Evolutionary conservation across 1,284 basidiomycete genomes (phyloP).

Genomic region (Sutorius eximius): DNA sequence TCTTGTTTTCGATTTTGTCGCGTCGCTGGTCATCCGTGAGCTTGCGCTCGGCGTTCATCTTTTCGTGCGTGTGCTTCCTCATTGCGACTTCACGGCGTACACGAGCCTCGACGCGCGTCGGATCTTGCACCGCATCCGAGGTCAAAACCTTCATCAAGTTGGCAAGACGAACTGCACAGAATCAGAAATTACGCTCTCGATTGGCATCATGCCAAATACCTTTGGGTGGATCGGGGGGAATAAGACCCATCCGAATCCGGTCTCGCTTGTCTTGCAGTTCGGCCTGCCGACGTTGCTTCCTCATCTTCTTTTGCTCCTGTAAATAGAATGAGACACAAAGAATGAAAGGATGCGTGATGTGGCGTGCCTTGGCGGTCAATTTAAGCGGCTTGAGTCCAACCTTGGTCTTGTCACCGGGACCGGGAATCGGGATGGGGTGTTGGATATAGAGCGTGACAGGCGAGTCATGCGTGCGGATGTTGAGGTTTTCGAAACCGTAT

Average conservation of each 20-base stretch:
- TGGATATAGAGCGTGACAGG: constrained; percentile 93
- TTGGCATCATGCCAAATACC: constrained; percentile 44
- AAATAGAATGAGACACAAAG: constrained; percentile 13
- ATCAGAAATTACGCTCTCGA: constrained; percentile 12
- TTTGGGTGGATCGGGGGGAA: constrained; percentile 95
- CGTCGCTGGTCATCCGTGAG: constrained; percentile 87
- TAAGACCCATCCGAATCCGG: constrained; percentile 92
- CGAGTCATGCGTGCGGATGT: constrained; percentile 65
- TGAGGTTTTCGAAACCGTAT: constrained; percentile 54
- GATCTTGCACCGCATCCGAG: constrained; percentile 94
- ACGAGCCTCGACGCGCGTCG: constrained; percentile 94
- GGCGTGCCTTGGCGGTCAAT: constrained; percentile 78
- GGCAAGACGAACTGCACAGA: constrained; percentile 75
- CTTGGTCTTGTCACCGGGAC: constrained; percentile 83
- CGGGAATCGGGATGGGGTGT: constrained; percentile 95
- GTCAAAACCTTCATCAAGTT: constrained; percentile 99
- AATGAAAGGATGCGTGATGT: background rate
- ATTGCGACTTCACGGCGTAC: constrained; percentile 92
- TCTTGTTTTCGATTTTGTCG: constrained; percentile 85
- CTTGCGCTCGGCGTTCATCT: constrained; percentile 90
- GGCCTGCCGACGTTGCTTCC: constrained; percentile 84
- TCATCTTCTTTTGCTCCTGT: constrained; percentile 95
- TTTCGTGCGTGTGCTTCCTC: constrained; percentile 87
- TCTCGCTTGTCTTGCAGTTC: constrained; percentile 96
- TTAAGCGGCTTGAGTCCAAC: constrained; percentile 79